Conservation (phyloP, 2,329 filamentous ascomycete genomes). For the Penicillium psychrosexuale region DNA sequence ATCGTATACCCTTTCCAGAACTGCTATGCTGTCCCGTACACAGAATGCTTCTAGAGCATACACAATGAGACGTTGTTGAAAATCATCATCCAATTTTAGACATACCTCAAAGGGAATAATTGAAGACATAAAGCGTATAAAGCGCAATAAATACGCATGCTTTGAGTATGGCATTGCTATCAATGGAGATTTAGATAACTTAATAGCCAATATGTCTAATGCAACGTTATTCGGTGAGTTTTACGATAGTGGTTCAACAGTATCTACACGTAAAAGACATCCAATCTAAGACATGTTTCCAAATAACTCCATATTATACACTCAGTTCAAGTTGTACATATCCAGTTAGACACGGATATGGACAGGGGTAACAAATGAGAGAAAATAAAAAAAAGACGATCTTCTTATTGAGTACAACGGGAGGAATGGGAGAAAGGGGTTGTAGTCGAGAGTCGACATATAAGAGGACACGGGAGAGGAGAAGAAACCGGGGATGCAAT, state of each 20-base stretch:
- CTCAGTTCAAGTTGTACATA: slow-evolving; percentile 15
- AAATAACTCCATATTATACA: slow-evolving; percentile 28
- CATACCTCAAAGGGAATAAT: not conserved
- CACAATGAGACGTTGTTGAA: too few relatives aligned
- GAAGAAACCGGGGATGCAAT: slow-evolving; percentile 19
- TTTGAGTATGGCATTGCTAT: not conserved
- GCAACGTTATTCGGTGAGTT: not conserved
- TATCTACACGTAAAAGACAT: not conserved
- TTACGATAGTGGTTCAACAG: not conserved
- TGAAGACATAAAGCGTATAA: not conserved
- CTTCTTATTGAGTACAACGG: slow-evolving; percentile 29
- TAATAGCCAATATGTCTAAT: not conserved
- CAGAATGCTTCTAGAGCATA: not conserved
- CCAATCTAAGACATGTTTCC: slow-evolving; percentile 2
- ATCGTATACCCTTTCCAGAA: not conserved
- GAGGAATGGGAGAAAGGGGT: slow-evolving; percentile 12
- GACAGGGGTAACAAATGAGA: slow-evolving; percentile 1
- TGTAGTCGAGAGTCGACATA: slow-evolving; percentile 10
- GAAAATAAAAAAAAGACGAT: slow-evolving; percentile 9
- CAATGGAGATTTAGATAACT: not conserved
- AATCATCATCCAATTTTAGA: too few relatives aligned
- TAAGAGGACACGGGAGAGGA: slow-evolving; percentile 22
- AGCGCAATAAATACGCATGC: not conserved
- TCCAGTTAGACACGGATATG: slow-evolving; percentile 4
- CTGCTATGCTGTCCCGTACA: not conserved